These are phyloP conservation scores for Fistulifera pelliculosa DNA, from an alignment of 108 stramenopile species.

Conservation along the genomic window DNA sequence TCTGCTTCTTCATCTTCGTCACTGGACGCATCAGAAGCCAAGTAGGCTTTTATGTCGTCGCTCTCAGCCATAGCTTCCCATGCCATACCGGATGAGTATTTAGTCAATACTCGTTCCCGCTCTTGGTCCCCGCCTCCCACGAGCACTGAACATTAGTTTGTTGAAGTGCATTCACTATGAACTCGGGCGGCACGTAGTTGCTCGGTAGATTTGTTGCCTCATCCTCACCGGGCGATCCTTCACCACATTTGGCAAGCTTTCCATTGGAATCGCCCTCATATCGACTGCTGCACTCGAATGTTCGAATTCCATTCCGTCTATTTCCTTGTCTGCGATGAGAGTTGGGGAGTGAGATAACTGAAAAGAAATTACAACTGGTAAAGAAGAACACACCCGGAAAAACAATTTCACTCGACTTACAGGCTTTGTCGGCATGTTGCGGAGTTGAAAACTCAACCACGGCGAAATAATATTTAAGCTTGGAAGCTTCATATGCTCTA, in stretches of 20 bases:
- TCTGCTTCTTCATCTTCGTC: conserved; percentile 21
- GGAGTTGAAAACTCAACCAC: conserved; percentile 72
- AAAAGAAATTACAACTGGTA: too few relatives aligned
- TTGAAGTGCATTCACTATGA: conserved; percentile 80
- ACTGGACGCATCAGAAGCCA: conserved; percentile 77
- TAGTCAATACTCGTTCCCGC: conserved; percentile 72
- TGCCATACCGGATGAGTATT: conserved; percentile 36
- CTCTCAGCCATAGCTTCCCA: conserved; percentile 78
- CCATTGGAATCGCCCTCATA: conserved; percentile 76
- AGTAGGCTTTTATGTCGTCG: conserved; percentile 82
- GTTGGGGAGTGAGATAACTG: too few relatives aligned
- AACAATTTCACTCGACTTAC: too few relatives aligned
- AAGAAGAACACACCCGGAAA: too few relatives aligned
- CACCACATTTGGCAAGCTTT: conserved; percentile 47
- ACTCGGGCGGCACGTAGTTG: conserved; percentile 87
- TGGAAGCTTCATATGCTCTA: conserved; percentile 90
- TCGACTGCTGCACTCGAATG: conserved; percentile 86
- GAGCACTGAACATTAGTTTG: conserved; percentile 88
- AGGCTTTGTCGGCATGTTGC: conserved; percentile 73
- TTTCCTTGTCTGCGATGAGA: conserved; percentile 56
- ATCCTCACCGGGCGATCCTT: conserved; percentile 68
- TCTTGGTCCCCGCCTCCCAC: conserved; percentile 95
- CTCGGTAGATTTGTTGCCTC: conserved; percentile 57
- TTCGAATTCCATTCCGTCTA: conserved; percentile 96
- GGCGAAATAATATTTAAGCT: conserved; percentile 95